Evolutionary conservation across 2,329 filamentous ascomycete species (phyloP).

Genomic region (Ilyonectria robusta): DNA sequence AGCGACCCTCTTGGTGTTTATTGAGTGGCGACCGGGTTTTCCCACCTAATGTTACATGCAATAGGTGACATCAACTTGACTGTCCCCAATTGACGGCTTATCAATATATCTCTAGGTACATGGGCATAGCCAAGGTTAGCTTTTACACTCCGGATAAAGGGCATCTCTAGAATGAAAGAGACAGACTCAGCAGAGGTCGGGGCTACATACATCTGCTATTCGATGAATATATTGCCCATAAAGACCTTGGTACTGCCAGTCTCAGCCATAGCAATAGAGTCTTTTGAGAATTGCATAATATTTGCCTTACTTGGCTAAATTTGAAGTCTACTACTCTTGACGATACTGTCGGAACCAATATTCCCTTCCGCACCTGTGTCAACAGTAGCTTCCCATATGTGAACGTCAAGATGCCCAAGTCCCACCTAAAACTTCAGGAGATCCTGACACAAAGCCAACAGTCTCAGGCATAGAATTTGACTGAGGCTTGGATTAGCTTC

Average conservation of each 20-base stretch:
- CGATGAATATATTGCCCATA: too few species aligned
- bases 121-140: background rate
- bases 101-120: background rate
- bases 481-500: background rate
- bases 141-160: background rate
- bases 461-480: background rate
- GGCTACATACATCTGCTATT: background rate
- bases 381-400: too few species aligned
- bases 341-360: too few species aligned
- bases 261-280: background rate
- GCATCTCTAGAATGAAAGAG: background rate
- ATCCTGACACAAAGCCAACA: background rate
- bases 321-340: background rate
- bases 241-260: too few species aligned
- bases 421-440: too few species aligned
- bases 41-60: background rate
- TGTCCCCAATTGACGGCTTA: background rate
- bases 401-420: too few species aligned
- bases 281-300: background rate
- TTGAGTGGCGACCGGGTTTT: too few species aligned
- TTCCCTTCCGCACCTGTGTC: too few species aligned
- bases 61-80: background rate
- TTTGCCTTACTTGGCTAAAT: background rate
- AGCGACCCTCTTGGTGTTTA: too few species aligned
- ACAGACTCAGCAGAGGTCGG: background rate